Evolutionary conservation across 352 stramenopile species (phyloP).

Genomic region (Phytophthora ramorum): DNA sequence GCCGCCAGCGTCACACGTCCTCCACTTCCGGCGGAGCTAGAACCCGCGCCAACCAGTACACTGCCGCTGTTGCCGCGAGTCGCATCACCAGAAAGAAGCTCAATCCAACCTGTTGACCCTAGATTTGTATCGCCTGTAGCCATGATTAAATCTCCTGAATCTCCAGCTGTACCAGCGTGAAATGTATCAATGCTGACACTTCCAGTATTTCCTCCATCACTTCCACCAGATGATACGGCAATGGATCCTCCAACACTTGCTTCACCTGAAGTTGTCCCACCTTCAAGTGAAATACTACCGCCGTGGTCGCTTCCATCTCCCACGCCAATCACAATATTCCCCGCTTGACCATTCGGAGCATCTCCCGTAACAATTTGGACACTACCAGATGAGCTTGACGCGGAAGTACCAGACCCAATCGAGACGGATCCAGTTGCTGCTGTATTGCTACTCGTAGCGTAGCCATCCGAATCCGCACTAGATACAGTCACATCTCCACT

Average conservation of each 20-base stretch:
- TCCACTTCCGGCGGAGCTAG: slow-evolving; percentile 22
- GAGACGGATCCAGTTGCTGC: slow-evolving; percentile 34
- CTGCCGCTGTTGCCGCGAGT: slow-evolving; percentile 15
- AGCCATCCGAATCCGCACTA: slow-evolving; percentile 35
- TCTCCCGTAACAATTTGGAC: slow-evolving; percentile 36
- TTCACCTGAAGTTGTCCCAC: slow-evolving; percentile 20
- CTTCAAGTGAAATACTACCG: slow-evolving; percentile 35
- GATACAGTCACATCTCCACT: slow-evolving; percentile 48
- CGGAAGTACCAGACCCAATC: slow-evolving; percentile 25
- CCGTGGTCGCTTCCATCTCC: slow-evolving; percentile 29
- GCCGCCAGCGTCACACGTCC: slow-evolving; percentile 21
- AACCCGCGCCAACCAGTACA: slow-evolving; percentile 19
- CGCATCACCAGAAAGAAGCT: slow-evolving; percentile 19
- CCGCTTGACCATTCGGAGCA: slow-evolving; percentile 28
- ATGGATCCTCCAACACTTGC: slow-evolving; percentile 27
- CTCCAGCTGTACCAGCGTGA: slow-evolving; percentile 9
- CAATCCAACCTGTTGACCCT: slow-evolving; percentile 19
- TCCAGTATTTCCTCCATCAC: slow-evolving; percentile 18
- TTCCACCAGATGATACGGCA: slow-evolving; percentile 28
- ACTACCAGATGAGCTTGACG: slow-evolving; percentile 27
- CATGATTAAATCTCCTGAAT: slow-evolving; percentile 26
- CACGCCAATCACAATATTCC: slow-evolving; percentile 34
- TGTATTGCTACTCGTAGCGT: slow-evolving; percentile 16
- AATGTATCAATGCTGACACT: slow-evolving; percentile 22
- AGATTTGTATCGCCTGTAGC: slow-evolving; percentile 19